Percentiles rank a stretch among this genome's conserved stretches.
These are phyloP conservation scores for Vaccinium myrtillus DNA, from an alignment of 148 eudicot species.

Conservation along the genomic window DNA sequence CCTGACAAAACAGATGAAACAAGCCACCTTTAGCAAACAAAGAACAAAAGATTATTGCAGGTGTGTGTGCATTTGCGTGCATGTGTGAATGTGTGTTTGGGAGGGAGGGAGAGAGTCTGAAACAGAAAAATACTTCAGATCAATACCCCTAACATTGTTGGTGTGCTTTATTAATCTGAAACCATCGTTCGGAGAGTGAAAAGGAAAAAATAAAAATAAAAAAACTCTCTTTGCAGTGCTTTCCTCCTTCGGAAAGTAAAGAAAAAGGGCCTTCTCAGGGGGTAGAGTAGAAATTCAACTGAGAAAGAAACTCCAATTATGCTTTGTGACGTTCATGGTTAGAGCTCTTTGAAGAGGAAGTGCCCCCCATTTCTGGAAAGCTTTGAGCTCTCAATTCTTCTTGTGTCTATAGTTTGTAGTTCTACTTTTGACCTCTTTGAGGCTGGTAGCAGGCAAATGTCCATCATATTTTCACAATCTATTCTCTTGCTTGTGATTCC, in stretches of 20 bases:
- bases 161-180: not conserved
- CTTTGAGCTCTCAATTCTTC: not conserved
- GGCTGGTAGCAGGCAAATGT: not conserved
- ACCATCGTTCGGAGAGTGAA: not conserved
- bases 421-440: not conserved
- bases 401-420: not conserved
- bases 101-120: not conserved
- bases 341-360: not conserved
- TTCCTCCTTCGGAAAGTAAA: too few species aligned
- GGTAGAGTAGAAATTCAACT: too few species aligned
- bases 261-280: too few species aligned
- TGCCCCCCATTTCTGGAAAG: not conserved
- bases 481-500: too few species aligned
- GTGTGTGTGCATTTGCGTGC: not conserved
- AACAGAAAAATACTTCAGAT: not conserved
- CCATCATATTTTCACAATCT: not conserved
- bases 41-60: not conserved
- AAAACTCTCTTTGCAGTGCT: not conserved
- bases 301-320: not conserved
- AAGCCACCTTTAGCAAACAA: conserved; percentile 12
- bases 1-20: conserved; percentile 42
- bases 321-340: not conserved
- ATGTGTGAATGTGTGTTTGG: not conserved
- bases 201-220: not conserved
- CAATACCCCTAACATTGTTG: not conserved